These are phyloP conservation scores for Fistulinella cinereoalba DNA, from an alignment of 1,284 basidiomycete species.

Conservation along the genomic window DNA sequence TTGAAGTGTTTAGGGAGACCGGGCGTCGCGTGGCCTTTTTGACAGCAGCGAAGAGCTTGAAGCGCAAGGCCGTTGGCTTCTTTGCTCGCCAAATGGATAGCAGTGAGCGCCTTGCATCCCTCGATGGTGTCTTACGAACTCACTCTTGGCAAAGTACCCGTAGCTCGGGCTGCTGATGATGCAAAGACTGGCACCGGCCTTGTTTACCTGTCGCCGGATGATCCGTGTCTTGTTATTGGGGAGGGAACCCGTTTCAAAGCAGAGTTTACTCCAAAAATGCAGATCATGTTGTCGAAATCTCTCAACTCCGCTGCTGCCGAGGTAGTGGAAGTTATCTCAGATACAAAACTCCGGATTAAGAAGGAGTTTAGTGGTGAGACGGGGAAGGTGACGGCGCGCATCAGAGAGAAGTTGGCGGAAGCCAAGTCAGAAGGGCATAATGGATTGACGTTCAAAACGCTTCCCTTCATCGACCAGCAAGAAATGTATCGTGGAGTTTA, in stretches of 20 bases:
- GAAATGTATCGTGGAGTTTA: slow-evolving; percentile 97
- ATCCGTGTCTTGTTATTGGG: slow-evolving; percentile 79
- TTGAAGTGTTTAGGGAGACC: slow-evolving; percentile 87
- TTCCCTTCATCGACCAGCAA: slow-evolving; percentile 89
- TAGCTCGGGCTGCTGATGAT: slow-evolving; percentile 88
- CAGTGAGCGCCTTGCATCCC: slow-evolving; percentile 57
- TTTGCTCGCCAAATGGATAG: slow-evolving; percentile 86
- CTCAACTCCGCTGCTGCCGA: slow-evolving; percentile 80
- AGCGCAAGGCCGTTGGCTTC: slow-evolving; percentile 78
- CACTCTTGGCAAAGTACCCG: slow-evolving; percentile 66
- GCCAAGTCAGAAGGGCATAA: slow-evolving; percentile 48
- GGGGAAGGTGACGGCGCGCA: slow-evolving; percentile 70
- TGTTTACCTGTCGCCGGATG: slow-evolving; percentile 70
- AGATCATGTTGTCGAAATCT: slow-evolving; percentile 86
- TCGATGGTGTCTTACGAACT: slow-evolving; percentile 7
- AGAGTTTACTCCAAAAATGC: slow-evolving; percentile 79
- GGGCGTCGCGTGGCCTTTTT: slow-evolving; percentile 85
- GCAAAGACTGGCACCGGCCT: slow-evolving; percentile 79
- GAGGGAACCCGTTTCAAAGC: slow-evolving; percentile 76
- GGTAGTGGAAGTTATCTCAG: slow-evolving; percentile 86
- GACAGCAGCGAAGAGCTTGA: slow-evolving; percentile 91
- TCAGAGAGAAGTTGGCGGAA: slow-evolving; percentile 67
- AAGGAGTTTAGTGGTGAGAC: slow-evolving; percentile 85
- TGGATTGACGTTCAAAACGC: slow-evolving; percentile 72
- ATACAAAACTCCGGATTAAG: slow-evolving; percentile 83